Evolutionary conservation across 1,139 yeast species (phyloP).

Genomic region (Geotrichum restrictum): DNA sequence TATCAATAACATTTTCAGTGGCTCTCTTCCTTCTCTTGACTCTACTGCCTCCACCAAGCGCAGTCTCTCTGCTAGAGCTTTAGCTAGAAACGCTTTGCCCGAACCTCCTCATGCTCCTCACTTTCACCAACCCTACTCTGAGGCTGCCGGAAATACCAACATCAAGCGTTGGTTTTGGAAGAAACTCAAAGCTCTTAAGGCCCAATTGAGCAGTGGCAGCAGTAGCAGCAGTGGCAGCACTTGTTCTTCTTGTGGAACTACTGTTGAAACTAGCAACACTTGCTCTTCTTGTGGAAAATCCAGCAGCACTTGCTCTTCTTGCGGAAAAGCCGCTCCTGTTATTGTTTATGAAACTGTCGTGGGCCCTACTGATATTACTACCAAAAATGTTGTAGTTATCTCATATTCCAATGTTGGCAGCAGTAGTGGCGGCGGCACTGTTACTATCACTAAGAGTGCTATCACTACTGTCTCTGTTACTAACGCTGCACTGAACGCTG

Average conservation of each 20-base stretch:
- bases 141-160: neutral
- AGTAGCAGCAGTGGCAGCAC: neutral
- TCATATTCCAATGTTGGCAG: neutral
- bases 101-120: neutral
- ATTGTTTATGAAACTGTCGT: neutral
- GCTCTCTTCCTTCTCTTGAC: conserved; percentile 13
- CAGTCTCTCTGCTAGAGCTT: neutral
- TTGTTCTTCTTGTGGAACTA: no score
- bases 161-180: neutral
- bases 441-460: neutral
- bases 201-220: no score
- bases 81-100: neutral
- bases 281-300: neutral
- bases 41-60: neutral
- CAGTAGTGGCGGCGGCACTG: neutral
- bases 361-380: neutral
- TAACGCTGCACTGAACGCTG: neutral
- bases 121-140: neutral
- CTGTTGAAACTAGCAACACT: no score
- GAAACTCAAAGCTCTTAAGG: neutral
- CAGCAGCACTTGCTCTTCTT: neutral
- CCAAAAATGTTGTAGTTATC: neutral
- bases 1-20: conserved; percentile 14
- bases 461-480: no score
- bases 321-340: neutral